Conservation (phyloP, 495 filamentous ascomycete species). For the Cladorrhinum samala region DNA sequence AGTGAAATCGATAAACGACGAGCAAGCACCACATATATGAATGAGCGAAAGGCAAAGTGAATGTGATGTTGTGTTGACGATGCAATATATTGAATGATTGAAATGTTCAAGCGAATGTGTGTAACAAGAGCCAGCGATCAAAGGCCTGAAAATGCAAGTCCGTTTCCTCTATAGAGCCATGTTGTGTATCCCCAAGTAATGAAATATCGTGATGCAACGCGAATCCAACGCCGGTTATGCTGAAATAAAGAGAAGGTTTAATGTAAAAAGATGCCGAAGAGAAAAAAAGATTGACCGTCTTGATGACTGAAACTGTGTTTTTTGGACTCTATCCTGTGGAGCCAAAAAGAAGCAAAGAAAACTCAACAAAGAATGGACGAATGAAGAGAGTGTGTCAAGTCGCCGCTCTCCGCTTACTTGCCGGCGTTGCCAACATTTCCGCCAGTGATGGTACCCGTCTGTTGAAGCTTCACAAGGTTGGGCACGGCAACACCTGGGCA, state of each 20-base stretch:
- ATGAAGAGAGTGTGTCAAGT: background rate
- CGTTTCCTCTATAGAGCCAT: background rate
- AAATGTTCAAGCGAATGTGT: too few species aligned
- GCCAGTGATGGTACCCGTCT: slow-evolving; percentile 9
- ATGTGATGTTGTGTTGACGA: too few species aligned
- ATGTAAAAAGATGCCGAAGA: too few species aligned
- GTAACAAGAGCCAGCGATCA: background rate
- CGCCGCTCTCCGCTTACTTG: background rate
- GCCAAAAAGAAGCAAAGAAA: background rate
- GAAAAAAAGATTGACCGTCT: background rate
- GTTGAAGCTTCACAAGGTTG: slow-evolving; percentile 12
- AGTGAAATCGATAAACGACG: background rate
- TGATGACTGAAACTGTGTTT: background rate
- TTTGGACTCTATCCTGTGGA: background rate
- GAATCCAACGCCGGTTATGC: background rate
- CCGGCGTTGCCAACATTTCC: slow-evolving; percentile 4
- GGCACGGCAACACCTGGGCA: slow-evolving; percentile 22
- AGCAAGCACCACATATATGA: background rate
- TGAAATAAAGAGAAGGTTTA: background rate
- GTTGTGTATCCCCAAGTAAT: background rate
- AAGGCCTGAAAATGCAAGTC: too few species aligned
- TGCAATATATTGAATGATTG: background rate
- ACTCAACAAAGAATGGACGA: background rate
- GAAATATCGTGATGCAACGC: background rate
- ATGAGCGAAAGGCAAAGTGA: background rate